Evolutionary conservation across 2,329 filamentous ascomycete genomes (phyloP).

Genomic region (Malbranchea zuffiana): DNA sequence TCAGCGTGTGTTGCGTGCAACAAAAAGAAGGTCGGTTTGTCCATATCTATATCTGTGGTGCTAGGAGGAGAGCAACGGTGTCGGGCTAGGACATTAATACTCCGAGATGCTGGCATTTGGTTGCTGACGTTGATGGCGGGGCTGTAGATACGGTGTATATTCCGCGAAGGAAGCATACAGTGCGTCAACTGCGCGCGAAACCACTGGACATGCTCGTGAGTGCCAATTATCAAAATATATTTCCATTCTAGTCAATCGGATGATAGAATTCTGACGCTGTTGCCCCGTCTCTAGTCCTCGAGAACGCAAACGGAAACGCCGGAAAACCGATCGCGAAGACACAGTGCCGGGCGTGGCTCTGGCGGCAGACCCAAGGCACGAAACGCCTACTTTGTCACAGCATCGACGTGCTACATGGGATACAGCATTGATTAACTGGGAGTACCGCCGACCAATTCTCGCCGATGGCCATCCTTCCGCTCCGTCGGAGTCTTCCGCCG

Average conservation of each 20-base stretch:
- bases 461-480: conserved; percentile 10
- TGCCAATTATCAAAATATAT: not conserved
- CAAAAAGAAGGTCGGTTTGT: conserved; percentile 20
- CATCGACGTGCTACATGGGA: conserved; percentile 11
- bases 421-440: conserved; percentile 9
- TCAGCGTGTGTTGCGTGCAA: conserved; percentile 24
- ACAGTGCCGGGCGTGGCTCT: not conserved
- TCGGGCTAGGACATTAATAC: too few relatives aligned
- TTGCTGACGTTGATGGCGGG: not conserved
- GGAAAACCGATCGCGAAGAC: conserved; percentile 11
- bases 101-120: conserved; percentile 1
- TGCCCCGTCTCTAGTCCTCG: conserved; percentile 12
- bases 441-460: conserved; percentile 9
- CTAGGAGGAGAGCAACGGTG: too few relatives aligned
- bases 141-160: conserved; percentile 24
- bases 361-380: conserved; percentile 6
- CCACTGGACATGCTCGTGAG: conserved; percentile 22
- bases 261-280: not conserved
- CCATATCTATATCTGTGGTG: too few relatives aligned
- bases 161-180: conserved; percentile 16
- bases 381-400: conserved; percentile 10
- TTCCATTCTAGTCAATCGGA: not conserved
- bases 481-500: conserved; percentile 12
- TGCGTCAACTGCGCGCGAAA: conserved; percentile 21
- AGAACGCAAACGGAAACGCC: conserved; percentile 17